phyloP scores from a whole-genome alignment of 192 early-diverging fungal species.

The Coemansia aciculifera region DNA sequence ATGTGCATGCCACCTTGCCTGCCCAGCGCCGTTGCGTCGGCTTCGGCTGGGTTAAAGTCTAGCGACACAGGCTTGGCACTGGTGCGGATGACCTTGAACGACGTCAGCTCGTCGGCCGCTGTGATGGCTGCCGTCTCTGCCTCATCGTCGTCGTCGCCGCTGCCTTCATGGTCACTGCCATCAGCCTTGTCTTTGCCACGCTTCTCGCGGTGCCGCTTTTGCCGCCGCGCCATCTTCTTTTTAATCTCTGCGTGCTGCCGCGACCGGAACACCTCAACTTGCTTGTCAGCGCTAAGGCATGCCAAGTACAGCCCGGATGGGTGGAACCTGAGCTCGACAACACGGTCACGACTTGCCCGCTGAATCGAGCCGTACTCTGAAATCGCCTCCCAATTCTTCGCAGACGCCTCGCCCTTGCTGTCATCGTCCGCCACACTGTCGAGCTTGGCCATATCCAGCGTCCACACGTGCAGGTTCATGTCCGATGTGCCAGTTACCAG shows the following conservation, averaged over 20 bases:
- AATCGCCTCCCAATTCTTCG: constrained; percentile 64
- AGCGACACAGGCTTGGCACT: constrained; percentile 75
- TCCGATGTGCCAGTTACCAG: constrained; percentile 88
- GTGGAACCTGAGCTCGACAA: constrained; percentile 78
- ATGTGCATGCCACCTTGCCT: constrained; percentile 54
- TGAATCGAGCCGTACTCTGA: constrained; percentile 73
- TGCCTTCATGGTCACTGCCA: constrained; percentile 43
- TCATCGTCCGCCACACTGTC: constrained; percentile 20
- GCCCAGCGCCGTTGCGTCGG: constrained; percentile 19
- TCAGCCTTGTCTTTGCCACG: constrained; percentile 48
- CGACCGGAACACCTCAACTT: constrained; percentile 82
- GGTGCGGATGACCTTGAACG: constrained; percentile 70
- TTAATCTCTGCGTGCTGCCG: constrained; percentile 76
- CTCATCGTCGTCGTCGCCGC: constrained; percentile 7
- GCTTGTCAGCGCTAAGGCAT: constrained; percentile 75
- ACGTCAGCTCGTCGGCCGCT: constrained; percentile 75
- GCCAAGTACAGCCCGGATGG: constrained; percentile 76
- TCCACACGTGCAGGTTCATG: constrained; percentile 85
- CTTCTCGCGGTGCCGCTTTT: constrained; percentile 79
- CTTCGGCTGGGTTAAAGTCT: constrained; percentile 50
- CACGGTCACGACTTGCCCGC: constrained; percentile 78
- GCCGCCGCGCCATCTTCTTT: constrained; percentile 78
- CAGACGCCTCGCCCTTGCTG: constrained; percentile 16
- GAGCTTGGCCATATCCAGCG: constrained; percentile 58
- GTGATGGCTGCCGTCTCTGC: constrained; percentile 45